phyloP scores from a whole-genome alignment of 2,329 filamentous ascomycete species.

The Stagonosporopsis cucurbitacearum region DNA sequence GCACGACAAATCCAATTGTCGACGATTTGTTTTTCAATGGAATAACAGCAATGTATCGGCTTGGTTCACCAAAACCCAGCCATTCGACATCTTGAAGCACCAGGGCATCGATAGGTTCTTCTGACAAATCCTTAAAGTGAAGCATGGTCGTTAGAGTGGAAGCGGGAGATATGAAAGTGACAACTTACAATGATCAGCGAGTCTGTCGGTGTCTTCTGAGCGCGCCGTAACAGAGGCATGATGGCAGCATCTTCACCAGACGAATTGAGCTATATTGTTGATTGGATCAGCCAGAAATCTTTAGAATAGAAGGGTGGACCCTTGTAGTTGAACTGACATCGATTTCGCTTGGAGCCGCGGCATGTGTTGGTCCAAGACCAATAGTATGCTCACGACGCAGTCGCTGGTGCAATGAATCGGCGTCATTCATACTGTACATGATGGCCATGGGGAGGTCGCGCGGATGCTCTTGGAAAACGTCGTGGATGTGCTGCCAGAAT shows the following conservation, averaged over 20 bases:
- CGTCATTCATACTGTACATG: conserved; percentile 7
- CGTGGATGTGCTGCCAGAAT: conserved; percentile 10
- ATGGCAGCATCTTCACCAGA: neutral
- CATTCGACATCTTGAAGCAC: conserved; percentile 5
- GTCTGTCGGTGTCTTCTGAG: neutral
- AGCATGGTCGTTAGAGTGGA: neutral
- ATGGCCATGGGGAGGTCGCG: conserved; percentile 13
- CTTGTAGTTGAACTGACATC: neutral
- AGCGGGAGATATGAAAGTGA: neutral
- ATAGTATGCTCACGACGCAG: conserved; percentile 6
- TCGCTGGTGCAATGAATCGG: neutral
- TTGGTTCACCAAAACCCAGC: conserved; percentile 13
- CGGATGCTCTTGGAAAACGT: conserved; percentile 1
- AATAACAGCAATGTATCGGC: conserved; percentile 7
- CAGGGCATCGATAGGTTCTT: neutral
- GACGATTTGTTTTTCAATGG: neutral
- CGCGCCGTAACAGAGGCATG: neutral
- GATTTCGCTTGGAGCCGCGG: conserved; percentile 1
- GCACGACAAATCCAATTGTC: neutral
- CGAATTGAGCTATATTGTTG: neutral
- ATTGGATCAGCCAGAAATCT: neutral
- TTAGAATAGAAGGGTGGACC: neutral
- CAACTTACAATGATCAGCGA: neutral
- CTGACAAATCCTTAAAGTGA: neutral
- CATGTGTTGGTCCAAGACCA: neutral